Percentiles rank a stretch among this genome's conserved stretches.
These are phyloP conservation scores for Lactuca saligna DNA, from an alignment of 129 eudicot genomes.

Conservation along the genomic window DNA sequence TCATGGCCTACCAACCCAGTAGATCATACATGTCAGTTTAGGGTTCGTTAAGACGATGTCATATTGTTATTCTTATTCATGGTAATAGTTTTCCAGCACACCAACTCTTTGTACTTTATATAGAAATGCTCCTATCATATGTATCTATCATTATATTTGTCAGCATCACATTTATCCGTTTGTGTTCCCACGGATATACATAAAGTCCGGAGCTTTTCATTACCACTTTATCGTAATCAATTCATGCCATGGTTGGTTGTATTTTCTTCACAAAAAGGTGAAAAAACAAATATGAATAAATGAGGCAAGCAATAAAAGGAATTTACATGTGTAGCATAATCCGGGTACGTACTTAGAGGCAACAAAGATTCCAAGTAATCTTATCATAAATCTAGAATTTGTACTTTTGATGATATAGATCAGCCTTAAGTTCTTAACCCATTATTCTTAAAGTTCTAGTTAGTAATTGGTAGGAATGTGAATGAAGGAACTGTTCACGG, in stretches of 20 bases:
- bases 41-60: not conserved
- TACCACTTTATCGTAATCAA: not conserved
- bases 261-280: not conserved
- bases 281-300: slow-evolving; percentile 9
- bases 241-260: not conserved
- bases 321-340: slow-evolving; percentile 1
- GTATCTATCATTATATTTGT: not conserved
- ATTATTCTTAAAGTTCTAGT: not conserved
- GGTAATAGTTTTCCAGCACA: slow-evolving; percentile 1
- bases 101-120: slow-evolving; percentile 24
- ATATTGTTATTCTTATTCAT: no score
- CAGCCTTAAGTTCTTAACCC: not conserved
- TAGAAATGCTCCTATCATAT: slow-evolving; percentile 8
- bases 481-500: slow-evolving; percentile 26
- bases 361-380: not conserved
- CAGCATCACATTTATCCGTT: not conserved
- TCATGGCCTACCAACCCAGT: not conserved
- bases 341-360: slow-evolving; percentile 4
- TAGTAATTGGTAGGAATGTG: not conserved
- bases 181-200: no score
- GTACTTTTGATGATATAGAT: not conserved
- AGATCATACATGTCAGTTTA: not conserved
- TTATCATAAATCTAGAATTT: not conserved
- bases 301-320: not conserved
- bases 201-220: not conserved